Evolutionary conservation across 2,329 filamentous ascomycete species (phyloP), one percentile per base, ranked within the genome.

Genomic region (Corinectria fuckeliana): DNA sequence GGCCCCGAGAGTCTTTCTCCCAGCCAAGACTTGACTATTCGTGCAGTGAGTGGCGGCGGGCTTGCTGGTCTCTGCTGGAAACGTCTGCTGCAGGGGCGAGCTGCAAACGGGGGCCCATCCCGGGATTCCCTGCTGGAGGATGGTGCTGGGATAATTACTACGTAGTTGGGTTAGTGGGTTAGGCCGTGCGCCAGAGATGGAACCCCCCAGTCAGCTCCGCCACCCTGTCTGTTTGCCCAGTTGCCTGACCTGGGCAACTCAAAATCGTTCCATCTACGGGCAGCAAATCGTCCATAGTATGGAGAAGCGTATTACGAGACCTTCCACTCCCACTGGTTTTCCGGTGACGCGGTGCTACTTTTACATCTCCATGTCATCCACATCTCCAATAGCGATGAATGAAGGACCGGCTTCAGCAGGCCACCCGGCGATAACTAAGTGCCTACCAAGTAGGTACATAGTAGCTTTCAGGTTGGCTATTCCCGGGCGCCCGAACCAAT

Each of bases 81-180:
- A 28, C 41, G 44, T 58, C 34, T 41, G 49, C 49, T 52, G 34
- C 55, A 58, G 55, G 49, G 55, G 30, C 23, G 14, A 41, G 32
- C 50, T 55, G 52, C 44, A 42, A n/a, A 49, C 52, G 25, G 52
- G 44, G 52, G 34, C n/a, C 32, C 6, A 44, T 28, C 20, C 36
- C 32, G 13, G 44, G 44, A 41, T 48, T 25, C 21, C 39, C 32
- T 36, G n/a, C n/a, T n/a, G n/a, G n/a, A n/a, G n/a, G n/a, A n/a
- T n/a, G n/a, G n/a, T n/a, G 39, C 23, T 16, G 20, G 25, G 42
- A 45, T 13, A 45, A 10, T 52, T 58, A 32, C 39, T 51, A 36
- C 23, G 18, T n/a, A 25, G 26, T 26, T 47, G 34, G 34, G 41
- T 14, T 45, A n/a, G n/a, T n/a, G n/a, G n/a, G 16, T 16, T 25